Evolutionary conservation across 129 eudicot genomes (phyloP), one percentile per base, ranked within the genome.

Genomic region (Flaveria bidentis): DNA sequence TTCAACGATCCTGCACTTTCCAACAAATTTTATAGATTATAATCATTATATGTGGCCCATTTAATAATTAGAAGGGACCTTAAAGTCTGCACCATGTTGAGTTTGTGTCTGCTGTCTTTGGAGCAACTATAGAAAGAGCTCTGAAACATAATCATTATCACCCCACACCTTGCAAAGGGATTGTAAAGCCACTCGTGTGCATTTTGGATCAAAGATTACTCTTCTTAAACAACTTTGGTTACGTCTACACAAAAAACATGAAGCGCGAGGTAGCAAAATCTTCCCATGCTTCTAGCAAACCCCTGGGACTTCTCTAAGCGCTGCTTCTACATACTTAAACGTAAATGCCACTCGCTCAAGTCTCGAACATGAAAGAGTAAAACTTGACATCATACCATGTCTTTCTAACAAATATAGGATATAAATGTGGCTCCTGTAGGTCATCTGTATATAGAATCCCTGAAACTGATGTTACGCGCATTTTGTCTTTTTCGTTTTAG

Each of bases 401-500:
- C 74, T 15, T 9, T 14, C 7, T 42, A 57, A 41, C 26, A 22
- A 22, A 15, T 36, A 5, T 36, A 5, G 41, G 41, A 36, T 36
- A 36, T 36, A 36, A 36, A 36, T 36, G 41, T 36, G 41, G 7
- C 41, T 36, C 7, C 41, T 36, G 41, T 5, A 36, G 41, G 41
- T 36, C 12, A 14, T 41, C 56, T 23, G 41, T 45, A 22, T 33
- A 53, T 56, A 73, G 58, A 62, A 56, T 13, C 55, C 9, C 7
- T 28, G 82, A 70, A 45, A 71, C 51, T 80, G 70, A 44, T 45
- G 62, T 28, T 41, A 2, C 46, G 16, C 44, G 1, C 47, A 23
- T 36, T 77, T 23, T 58, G 15, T 20, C 7, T 47, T 78, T 58
- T 50, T 70, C 71, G 74, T 42, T 72, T 75, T 85, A 92, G 97